Conservation (phyloP, 2,329 filamentous ascomycete genomes). For the Colletotrichum graminicola region DNA sequence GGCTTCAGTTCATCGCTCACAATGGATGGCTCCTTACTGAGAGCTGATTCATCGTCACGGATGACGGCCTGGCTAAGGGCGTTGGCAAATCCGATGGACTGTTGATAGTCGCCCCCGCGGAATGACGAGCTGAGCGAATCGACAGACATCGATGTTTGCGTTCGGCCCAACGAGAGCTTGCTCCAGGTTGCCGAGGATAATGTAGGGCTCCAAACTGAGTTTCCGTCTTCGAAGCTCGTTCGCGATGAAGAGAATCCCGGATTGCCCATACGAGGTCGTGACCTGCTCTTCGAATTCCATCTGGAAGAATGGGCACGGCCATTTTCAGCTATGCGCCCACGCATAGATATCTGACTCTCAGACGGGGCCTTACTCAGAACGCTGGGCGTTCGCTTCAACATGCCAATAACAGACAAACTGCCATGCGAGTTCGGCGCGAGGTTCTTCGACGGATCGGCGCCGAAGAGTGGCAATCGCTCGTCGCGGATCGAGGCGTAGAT, state of each 20-base stretch:
- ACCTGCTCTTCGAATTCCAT: constrained; percentile 89
- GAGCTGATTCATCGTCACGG: constrained; percentile 79
- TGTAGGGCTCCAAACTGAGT: constrained; percentile 89
- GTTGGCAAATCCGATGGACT: constrained; percentile 97
- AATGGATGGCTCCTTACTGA: constrained; percentile 60
- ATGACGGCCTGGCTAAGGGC: constrained; percentile 97
- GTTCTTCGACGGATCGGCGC: constrained; percentile 67
- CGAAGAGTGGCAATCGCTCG: constrained; percentile 87
- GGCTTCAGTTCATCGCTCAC: constrained; percentile 71
- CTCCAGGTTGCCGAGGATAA: constrained; percentile 94
- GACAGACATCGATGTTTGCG: constrained; percentile 90
- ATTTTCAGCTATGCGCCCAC: constrained; percentile 77
- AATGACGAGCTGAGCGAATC: constrained; percentile 87
- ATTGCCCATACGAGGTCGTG: constrained; percentile 78
- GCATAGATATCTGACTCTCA: constrained; percentile 76
- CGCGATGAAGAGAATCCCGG: constrained; percentile 90
- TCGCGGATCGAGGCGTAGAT: constrained; percentile 92
- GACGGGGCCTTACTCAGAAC: constrained; percentile 94
- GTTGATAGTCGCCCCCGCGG: constrained; percentile 86
- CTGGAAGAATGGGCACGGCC: constrained; percentile 68
- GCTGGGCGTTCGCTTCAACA: constrained; percentile 88
- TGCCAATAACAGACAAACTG: constrained; percentile 79
- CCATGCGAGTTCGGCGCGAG: constrained; percentile 62
- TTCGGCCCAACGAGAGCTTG: constrained; percentile 91
- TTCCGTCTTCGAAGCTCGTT: constrained; percentile 92